Base-by-base conservation (phyloP, 2,329 filamentous ascomycete genomes). In the Chrysosporium keratinophilum region DNA sequence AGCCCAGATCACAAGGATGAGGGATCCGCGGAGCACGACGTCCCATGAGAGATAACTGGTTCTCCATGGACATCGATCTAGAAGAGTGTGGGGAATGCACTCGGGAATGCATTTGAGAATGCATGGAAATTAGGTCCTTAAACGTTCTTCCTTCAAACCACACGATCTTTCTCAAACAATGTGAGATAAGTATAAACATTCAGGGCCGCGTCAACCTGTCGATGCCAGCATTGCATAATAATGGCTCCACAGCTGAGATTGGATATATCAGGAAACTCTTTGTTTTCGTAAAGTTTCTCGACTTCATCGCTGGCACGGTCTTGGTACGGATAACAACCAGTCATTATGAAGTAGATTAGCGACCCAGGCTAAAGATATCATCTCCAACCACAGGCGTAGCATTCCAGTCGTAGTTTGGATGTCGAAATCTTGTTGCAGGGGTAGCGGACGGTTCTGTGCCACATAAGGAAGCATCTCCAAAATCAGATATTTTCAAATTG, bases 401-500 rank as follows among this genome's bases (percentile, higher is more conserved):
- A 54, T 53, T 56, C 55, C 53, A 61, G 43, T 61, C 50, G 20
- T 56, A 56, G 17, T 20, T 41, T 35, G 55, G 61, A 17, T 57
- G 57, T 44, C 41, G 57, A 37, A 59, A 60, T 55, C 58, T 45
- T 15, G 57, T 19, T 7, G 23, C 44, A 7, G 28, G 11, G 4
- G 6, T 1, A 3, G 52, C 52, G 15, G 61, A 56, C 34, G 62
- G 52, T 49, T 56, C 44, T 9, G 61, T 57, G 5, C 62, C 61
- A 42, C 58, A 57, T 50, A 67, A 56, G 31, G 69, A 63, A 4
- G 65, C 66, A 39, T 68, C 68, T 40, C 61, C 59, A 56, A 71
- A 71, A 51, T 70, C 69, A 17, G 64, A 65, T 50, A 74, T 69
- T 50, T 63, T 63, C 51, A 72, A 61, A 55, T 67, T 57, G 19